These are phyloP conservation scores for Talaromyces thailandensis DNA, from an alignment of 495 filamentous ascomycete species.

Conservation along the genomic window DNA sequence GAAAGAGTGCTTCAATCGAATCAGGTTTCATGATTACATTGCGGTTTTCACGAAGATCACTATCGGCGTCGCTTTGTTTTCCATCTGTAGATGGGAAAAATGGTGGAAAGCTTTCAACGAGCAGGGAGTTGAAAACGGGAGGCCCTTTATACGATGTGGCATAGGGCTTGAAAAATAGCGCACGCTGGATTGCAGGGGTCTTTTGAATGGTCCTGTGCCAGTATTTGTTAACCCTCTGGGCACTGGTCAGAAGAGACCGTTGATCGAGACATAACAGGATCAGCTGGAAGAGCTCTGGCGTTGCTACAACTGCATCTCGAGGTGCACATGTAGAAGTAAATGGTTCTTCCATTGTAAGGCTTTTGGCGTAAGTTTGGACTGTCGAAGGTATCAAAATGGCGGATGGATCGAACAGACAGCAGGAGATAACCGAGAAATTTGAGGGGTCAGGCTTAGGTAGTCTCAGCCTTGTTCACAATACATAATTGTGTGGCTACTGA, in stretches of 20 bases:
- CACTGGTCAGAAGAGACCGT: slow-evolving; percentile 4
- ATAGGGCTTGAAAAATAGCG: not conserved
- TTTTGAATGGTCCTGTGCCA: slow-evolving; percentile 5
- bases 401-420: too few relatives aligned
- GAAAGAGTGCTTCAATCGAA: not conserved
- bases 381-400: not conserved
- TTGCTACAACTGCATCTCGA: not conserved
- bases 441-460: too few relatives aligned
- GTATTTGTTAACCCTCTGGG: slow-evolving; percentile 4
- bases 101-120: not conserved
- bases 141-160: not conserved
- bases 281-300: not conserved
- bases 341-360: not conserved
- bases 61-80: not conserved
- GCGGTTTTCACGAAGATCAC: not conserved
- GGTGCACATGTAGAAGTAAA: not conserved
- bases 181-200: slow-evolving; percentile 3
- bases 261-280: slow-evolving; percentile 5
- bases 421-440: too few relatives aligned
- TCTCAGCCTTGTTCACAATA: too few relatives aligned
- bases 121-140: slow-evolving; percentile 1
- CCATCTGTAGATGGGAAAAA: not conserved
- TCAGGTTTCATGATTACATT: not conserved
- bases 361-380: not conserved
- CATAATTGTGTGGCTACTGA: too few relatives aligned